A percentile compares a stretch with the other conserved stretches of the same genome.
Evolutionary conservation across 345 rosid species (phyloP).

Genomic region (Citrus inodora): DNA sequence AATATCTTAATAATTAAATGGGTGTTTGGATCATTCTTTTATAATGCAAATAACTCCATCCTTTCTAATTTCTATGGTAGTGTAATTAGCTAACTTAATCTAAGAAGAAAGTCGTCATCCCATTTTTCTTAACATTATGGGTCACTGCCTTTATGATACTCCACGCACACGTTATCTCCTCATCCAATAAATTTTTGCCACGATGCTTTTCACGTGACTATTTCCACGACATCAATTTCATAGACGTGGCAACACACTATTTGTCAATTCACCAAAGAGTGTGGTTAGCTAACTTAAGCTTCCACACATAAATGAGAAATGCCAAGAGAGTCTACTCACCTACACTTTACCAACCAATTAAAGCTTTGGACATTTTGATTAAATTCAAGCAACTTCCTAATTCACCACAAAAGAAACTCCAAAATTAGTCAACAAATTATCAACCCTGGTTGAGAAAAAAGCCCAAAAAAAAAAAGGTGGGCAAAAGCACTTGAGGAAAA

Average conservation of each 20-base stretch:
- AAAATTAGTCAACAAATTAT: not conserved
- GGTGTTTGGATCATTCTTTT: too few species aligned
- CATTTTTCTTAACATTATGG: not conserved
- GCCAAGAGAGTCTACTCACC: conserved; percentile 12
- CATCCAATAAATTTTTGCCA: not conserved
- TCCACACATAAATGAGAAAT: not conserved
- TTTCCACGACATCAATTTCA: not conserved
- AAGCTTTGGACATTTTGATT: conserved; percentile 21
- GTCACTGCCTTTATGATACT: not conserved
- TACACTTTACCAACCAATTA: conserved; percentile 32
- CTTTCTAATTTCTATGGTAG: too few species aligned
- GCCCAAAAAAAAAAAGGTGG: not conserved
- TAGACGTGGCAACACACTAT: not conserved
- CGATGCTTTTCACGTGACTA: not conserved
- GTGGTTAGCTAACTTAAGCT: not conserved
- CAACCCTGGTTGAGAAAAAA: not conserved
- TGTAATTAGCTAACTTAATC: not conserved
- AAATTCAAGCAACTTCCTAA: not conserved
- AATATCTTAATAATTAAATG: too few species aligned
- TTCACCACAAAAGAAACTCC: not conserved
- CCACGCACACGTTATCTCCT: not conserved
- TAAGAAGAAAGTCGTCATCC: not conserved
- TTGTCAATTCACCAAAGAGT: not conserved
- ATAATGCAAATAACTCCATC: too few species aligned
- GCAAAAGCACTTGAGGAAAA: not conserved